phyloP scores from a whole-genome alignment of 805 yeast species.

The Brettanomyces sp. region DNA sequence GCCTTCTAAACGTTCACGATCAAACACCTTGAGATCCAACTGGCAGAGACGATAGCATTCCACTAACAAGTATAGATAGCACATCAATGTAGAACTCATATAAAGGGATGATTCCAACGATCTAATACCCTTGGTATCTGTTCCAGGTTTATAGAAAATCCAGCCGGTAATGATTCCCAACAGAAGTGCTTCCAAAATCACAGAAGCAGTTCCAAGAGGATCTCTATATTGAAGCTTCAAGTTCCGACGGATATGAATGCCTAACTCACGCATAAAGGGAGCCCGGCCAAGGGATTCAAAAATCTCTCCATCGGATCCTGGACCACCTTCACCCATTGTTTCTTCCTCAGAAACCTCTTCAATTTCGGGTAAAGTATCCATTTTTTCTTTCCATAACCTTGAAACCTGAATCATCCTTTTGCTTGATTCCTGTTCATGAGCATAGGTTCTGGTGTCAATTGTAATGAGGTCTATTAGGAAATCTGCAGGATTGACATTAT shows the following conservation, averaged over 20 bases:
- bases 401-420: conserved; percentile 27
- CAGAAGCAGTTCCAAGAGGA: conserved; percentile 35
- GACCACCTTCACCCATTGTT: background rate
- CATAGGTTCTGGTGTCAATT: conserved; percentile 36
- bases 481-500: conserved; percentile 52
- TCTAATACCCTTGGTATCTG: conserved; percentile 54
- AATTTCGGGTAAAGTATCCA: conserved; percentile 6
- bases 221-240: conserved; percentile 41
- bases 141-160: conserved; percentile 61
- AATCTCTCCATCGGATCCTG: conserved; percentile 1
- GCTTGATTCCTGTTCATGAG: conserved; percentile 26
- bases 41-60: conserved; percentile 51
- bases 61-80: conserved; percentile 45
- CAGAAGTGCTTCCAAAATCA: conserved; percentile 33
- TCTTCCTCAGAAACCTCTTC: background rate
- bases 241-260: conserved; percentile 36
- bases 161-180: conserved; percentile 65
- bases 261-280: conserved; percentile 33
- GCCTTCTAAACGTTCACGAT: conserved; percentile 64
- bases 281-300: conserved; percentile 26
- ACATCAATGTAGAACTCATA: conserved; percentile 42
- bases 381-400: conserved; percentile 27
- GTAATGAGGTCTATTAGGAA: conserved; percentile 48
- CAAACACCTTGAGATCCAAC: conserved; percentile 44
- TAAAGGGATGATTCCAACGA: conserved; percentile 46